phyloP scores from a whole-genome alignment of 2,329 filamentous ascomycete species.

The Phialemonium atrogriseum region DNA sequence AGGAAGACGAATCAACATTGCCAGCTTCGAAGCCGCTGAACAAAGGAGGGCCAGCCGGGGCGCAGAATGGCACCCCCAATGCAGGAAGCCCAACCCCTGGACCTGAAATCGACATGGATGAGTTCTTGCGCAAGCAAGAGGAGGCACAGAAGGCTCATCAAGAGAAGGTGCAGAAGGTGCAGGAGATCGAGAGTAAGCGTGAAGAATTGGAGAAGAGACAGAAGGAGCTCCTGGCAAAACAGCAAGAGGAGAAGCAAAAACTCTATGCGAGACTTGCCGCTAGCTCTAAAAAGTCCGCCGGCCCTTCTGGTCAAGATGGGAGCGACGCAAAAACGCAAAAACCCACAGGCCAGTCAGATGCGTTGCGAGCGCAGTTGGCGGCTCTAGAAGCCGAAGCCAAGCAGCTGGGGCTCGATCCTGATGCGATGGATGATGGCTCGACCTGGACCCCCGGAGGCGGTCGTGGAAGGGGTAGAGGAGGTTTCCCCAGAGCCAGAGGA shows the following conservation, averaged over 20 bases:
- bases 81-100: slow-evolving; percentile 27
- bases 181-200: slow-evolving; percentile 53
- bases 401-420: slow-evolving; percentile 58
- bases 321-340: slow-evolving; percentile 15
- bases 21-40: not conserved
- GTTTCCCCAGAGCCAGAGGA: slow-evolving; percentile 11
- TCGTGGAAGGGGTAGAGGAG: slow-evolving; percentile 12
- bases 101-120: slow-evolving; percentile 56
- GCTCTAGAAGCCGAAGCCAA: slow-evolving; percentile 66
- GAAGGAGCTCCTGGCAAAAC: slow-evolving; percentile 51
- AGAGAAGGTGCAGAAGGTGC: slow-evolving; percentile 53
- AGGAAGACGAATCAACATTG: slow-evolving; percentile 34
- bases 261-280: slow-evolving; percentile 54
- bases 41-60: slow-evolving; percentile 6
- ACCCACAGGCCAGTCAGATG: slow-evolving; percentile 44
- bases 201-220: slow-evolving; percentile 58
- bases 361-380: slow-evolving; percentile 62
- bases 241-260: slow-evolving; percentile 56
- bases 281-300: slow-evolving; percentile 15
- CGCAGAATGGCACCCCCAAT: slow-evolving; percentile 3
- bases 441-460: slow-evolving; percentile 21
- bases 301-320: slow-evolving; percentile 8
- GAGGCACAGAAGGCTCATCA: slow-evolving; percentile 64
- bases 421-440: slow-evolving; percentile 37
- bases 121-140: slow-evolving; percentile 59